Evolutionary conservation across 192 early-diverging fungal species (phyloP), one percentile per base, ranked within the genome.

Genomic region (Podila epicladia): DNA sequence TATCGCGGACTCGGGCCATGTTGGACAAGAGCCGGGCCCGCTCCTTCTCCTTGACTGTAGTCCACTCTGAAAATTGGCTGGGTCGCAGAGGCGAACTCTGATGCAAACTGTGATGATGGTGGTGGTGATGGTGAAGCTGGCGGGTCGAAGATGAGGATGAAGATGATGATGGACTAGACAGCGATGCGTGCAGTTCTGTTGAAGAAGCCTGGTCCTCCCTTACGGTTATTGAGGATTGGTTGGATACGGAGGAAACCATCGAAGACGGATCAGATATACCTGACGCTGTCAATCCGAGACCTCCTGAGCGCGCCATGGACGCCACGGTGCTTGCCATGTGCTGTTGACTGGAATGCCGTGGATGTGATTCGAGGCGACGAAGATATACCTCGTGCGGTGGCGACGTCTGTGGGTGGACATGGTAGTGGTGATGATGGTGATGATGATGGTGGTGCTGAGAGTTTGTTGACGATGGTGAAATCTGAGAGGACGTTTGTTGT

Each of bases 41-140:
- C 28, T 79, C 76, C 11, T 45, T 58, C 33, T 79, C 70, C 32
- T 79, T 79, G 70, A 79, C 76, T 20, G 32, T 68, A 0, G 65
- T 72, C 76, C 76, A 79, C 24, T 79, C 76, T 19, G 70, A 72
- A 50, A 72, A 68, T 26, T 79, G 76, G 15, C 35, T 66, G 1
- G 70, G 49, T 1, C 65, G 76, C 45, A 49, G 70, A 26, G 65
- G 76, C 7, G 37, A 70, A 26, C 58, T 69, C n/a, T 78, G 75
- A n/a, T 78, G 69, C 4, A 67, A 35, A 5, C 38, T 71, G 0
- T 24, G 22, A 24, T 63, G 48, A 17, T 24, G 69, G 45, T 59
- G 70, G 31, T 71, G 64, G 48, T 50, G 61, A 20, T 63, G 58
- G 19, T 55, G 53, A 55, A 17, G 53, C 19, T 55, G 24, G 3